Percentiles rank a stretch among this genome's conserved stretches.
Evolutionary conservation across 306 rosid species (phyloP).

Genomic region (Styphnolobium japonicum): DNA sequence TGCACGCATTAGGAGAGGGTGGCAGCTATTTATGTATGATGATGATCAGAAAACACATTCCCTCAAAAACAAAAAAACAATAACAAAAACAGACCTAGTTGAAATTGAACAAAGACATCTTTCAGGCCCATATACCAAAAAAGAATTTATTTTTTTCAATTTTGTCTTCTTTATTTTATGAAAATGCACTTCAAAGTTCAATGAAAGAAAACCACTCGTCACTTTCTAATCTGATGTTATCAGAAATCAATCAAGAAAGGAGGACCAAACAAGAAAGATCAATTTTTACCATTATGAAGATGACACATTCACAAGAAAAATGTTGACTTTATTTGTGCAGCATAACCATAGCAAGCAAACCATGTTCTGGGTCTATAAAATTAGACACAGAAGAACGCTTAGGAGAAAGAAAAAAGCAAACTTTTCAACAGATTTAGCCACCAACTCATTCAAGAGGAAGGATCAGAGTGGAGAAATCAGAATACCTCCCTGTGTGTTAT

Average conservation of each 20-base stretch:
- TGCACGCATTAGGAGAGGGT: constrained; percentile 18
- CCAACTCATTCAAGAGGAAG: background rate
- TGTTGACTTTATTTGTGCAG: background rate
- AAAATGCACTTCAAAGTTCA: background rate
- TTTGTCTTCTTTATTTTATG: background rate
- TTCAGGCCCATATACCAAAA: background rate
- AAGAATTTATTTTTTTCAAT: background rate
- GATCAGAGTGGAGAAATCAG: background rate
- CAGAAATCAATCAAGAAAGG: background rate
- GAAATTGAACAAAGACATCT: background rate
- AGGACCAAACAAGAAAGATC: background rate
- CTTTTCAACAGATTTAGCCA: constrained; percentile 3
- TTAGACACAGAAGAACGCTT: background rate
- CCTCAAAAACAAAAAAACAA: background rate
- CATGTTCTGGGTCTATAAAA: background rate
- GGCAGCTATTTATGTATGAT: background rate
- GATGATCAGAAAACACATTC: background rate
- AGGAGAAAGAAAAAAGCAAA: background rate
- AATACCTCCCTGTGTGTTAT: constrained; percentile 63
- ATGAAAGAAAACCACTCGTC: background rate
- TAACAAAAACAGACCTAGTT: background rate
- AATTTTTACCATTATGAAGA: background rate
- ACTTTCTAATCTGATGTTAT: background rate
- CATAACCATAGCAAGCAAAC: background rate
- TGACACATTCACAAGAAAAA: background rate